Percentiles rank a stretch among this genome's conserved stretches.
These are phyloP conservation scores for Powellomyces hirtus DNA, from an alignment of 192 early-diverging fungal genomes.

Conservation along the genomic window DNA sequence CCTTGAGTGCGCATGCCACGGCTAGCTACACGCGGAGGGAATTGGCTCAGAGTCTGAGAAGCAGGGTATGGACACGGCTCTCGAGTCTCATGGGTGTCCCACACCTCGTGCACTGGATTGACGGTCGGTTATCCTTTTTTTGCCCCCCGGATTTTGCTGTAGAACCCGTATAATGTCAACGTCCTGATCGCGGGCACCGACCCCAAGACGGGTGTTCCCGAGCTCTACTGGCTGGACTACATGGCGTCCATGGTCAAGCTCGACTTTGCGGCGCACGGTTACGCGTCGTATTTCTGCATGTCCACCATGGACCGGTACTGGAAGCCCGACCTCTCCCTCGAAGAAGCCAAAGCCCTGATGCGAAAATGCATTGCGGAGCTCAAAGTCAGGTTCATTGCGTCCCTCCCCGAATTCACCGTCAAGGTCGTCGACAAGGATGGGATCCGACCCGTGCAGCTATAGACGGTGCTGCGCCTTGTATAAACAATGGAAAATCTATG, in stretches of 20 bases:
- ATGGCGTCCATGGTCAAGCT: slow-evolving; percentile 73
- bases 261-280: slow-evolving; percentile 87
- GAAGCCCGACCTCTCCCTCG: slow-evolving; percentile 72
- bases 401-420: slow-evolving; percentile 78
- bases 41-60: slow-evolving; percentile 81
- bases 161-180: slow-evolving; percentile 89
- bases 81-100: too few relatives aligned
- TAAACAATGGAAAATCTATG: too few relatives aligned
- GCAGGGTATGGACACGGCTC: slow-evolving; percentile 51
- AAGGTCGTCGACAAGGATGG: slow-evolving; percentile 89
- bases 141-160: not conserved
- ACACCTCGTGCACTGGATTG: too few relatives aligned
- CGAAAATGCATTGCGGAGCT: slow-evolving; percentile 83
- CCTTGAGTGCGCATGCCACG: slow-evolving; percentile 72
- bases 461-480: too few relatives aligned
- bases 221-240: slow-evolving; percentile 94
- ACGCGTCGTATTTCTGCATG: slow-evolving; percentile 85
- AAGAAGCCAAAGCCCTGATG: slow-evolving; percentile 80
- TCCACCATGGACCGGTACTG: slow-evolving; percentile 94
- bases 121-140: too few relatives aligned
- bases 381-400: slow-evolving; percentile 78
- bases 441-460: slow-evolving; percentile 43
- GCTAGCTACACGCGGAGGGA: slow-evolving; percentile 83
- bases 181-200: slow-evolving; percentile 85
- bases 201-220: slow-evolving; percentile 64